Percentiles rank a stretch among this genome's conserved stretches.
phyloP scores from a whole-genome alignment of 805 yeast genomes.

The Debaryomyces maramus region DNA sequence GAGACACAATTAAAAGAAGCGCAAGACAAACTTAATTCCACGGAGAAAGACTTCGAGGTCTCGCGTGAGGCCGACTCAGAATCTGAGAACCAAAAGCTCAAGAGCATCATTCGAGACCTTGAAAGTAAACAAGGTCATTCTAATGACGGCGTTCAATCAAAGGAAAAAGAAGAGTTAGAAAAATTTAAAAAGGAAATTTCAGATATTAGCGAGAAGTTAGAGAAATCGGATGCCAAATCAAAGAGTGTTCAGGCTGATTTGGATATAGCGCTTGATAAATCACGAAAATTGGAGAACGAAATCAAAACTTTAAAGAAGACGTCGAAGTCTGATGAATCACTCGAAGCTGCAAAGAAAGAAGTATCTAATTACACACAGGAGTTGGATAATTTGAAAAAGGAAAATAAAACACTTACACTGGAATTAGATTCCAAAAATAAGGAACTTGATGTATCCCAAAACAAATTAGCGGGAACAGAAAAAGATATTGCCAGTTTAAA shows the following conservation, averaged over 20 bases:
- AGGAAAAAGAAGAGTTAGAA: neutral
- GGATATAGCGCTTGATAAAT: neutral
- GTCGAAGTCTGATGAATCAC: constrained; percentile 12
- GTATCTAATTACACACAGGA: neutral
- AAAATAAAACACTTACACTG: constrained; percentile 14
- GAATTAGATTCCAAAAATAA: constrained; percentile 6
- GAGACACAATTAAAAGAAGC: constrained; percentile 1
- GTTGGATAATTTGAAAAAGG: constrained; percentile 3
- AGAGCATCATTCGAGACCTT: neutral
- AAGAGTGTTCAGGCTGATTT: neutral
- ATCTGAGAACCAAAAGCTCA: neutral
- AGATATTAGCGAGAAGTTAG: neutral
- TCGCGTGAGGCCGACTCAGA: neutral
- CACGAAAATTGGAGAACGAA: constrained; percentile 9
- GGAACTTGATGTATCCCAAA: neutral
- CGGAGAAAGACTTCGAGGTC: neutral
- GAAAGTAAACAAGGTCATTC: neutral
- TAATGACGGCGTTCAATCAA: too few species aligned
- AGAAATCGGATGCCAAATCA: neutral
- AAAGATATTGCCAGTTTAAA: constrained; percentile 6
- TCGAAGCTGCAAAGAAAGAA: constrained; percentile 5
- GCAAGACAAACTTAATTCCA: neutral
- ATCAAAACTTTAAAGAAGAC: constrained; percentile 9
- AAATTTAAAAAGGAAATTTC: neutral
- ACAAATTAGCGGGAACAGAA: constrained; percentile 7